Base-by-base conservation (phyloP, 2,329 filamentous ascomycete species). In the Venturia effusa region DNA sequence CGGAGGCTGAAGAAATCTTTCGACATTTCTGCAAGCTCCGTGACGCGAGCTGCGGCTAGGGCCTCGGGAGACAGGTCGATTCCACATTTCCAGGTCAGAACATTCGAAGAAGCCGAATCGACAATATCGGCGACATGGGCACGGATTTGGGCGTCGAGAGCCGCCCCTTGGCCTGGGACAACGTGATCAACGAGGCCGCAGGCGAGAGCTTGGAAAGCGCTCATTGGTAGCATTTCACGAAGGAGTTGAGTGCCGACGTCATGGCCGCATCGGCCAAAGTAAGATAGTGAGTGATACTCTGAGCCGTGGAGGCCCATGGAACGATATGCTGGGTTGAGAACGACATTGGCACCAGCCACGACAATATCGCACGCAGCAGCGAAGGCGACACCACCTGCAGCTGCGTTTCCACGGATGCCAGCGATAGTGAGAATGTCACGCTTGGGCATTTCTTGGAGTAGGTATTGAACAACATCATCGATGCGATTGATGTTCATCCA, bases 401-500 rank as follows among this genome's bases (percentile, higher is more conserved):
- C 76, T 34, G 74, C 76, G 60, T 78, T 78, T 22, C 76, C 76
- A 24, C 76, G 69, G 11, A 78, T 65, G 6, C 74, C 75, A 27
- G 76, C 74, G 5, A 78, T 67, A 4, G 76, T 78, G 37, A 72
- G 67, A 62, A 78, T 74, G 59, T 69, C 69, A 5, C 70, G 69
- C 19, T 66, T 61, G 1, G 76, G 74, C 39, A 78, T 74, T 17
- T 76, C 73, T 34, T 75, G 70, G 4, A 78, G 68, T 0, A 78
- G 66, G 57, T 73, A 71, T 59, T 76, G 69, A 0, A 77, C 72
- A 17, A 77, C 72, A 66, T 78, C 76, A 64, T 78, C 71, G 67
- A 78, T 78, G 62, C 75, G 73, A 65, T 78, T 78, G 72, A 78
- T 78, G 68, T 77, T 78, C 48, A 71, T 68, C 76, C 76, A 78